Evolutionary conservation across 495 filamentous ascomycete species (phyloP), one percentile per base, ranked within the genome.

Genomic region (Podospora pseudoanserina): DNA sequence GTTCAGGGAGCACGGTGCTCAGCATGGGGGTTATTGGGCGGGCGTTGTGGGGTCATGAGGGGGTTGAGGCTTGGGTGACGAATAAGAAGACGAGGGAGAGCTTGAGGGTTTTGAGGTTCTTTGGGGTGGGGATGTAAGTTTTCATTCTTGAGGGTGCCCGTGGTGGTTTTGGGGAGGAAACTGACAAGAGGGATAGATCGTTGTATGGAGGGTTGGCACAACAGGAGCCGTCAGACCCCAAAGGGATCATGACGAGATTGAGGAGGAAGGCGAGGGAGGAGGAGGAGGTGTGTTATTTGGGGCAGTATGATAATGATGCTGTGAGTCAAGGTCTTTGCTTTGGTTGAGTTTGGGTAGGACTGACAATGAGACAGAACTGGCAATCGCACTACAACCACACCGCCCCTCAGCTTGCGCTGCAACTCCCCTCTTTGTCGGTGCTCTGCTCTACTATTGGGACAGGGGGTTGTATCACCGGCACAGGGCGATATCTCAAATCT

Each of bases 1-100:
- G 86, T 74, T 88, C 86, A 1, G 86, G 87, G 3, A 88, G 86
- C 9, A 89, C 86, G 0, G 84, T 88, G 13, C 80, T 88, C 57
- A 88, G 86, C 0, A 81, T 89, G 79, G 82, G 84, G 6, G 82
- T 89, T 71, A 74, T 86, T 23, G 80, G 85, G 1, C 78, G 86
- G 39, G 83, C 84, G 27, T 78, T 85, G 73, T 82, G 86, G 64
- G 83, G 79, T 0, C 78, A 86, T 19, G 58, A 83, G 0, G 84
- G 88, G 70, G 83, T 83, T 3, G 74, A 82, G 28, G 87, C 87
- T 1, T 88, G 82, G 68, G 70, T 88, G 34, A 87, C 81, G 68
- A 89, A 89, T 73, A 89, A 88, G 77, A 88, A 84, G 19, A 81
- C 79, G 64, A 74, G 79, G 9, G 82, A 84, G 13, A 85, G 85